A percentile compares a stretch with the other conserved stretches of the same genome.
These are phyloP conservation scores for Pythium diclinum DNA, from an alignment of 352 stramenopile species.

Conservation along the genomic window DNA sequence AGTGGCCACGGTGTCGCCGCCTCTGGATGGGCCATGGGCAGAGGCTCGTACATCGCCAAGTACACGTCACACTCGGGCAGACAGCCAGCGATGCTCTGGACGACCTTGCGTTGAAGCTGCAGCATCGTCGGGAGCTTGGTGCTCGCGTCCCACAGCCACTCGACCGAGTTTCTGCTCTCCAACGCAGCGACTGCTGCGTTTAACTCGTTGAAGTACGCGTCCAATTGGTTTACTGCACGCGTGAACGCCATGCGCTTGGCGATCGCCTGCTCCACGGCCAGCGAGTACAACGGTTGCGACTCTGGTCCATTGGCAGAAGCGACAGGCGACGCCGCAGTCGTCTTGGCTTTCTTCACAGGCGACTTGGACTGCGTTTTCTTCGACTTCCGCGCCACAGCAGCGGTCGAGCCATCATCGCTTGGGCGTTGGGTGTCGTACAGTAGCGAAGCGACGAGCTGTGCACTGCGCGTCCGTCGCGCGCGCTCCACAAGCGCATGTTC, in stretches of 20 bases:
- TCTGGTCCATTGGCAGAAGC: not conserved
- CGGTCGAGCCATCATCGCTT: not conserved
- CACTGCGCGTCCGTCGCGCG: constrained; percentile 52
- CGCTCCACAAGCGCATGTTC: constrained; percentile 16
- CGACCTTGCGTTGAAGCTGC: constrained; percentile 54
- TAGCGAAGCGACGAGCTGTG: constrained; percentile 39
- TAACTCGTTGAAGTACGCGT: constrained; percentile 40
- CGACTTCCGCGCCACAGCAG: not conserved
- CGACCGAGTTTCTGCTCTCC: constrained; percentile 20
- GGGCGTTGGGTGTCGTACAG: constrained; percentile 16
- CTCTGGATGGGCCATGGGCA: constrained; percentile 36
- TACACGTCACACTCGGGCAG: constrained; percentile 74
- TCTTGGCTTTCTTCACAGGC: not conserved
- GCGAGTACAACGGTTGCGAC: constrained; percentile 43
- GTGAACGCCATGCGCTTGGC: constrained; percentile 56
- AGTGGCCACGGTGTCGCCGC: constrained; percentile 28
- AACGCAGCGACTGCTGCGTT: constrained; percentile 16
- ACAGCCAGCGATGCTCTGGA: constrained; percentile 52
- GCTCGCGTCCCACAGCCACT: constrained; percentile 19
- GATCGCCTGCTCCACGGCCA: constrained; percentile 44
- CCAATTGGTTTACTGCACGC: constrained; percentile 35
- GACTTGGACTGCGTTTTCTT: not conserved
- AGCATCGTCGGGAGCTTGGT: constrained; percentile 52
- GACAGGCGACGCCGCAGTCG: not conserved
- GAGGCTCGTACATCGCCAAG: constrained; percentile 52